A percentile compares a stretch with the other conserved stretches of the same genome.
Evolutionary conservation across 768 basidiomycete genomes (phyloP).

Genomic region (Termitomyces sp.): DNA sequence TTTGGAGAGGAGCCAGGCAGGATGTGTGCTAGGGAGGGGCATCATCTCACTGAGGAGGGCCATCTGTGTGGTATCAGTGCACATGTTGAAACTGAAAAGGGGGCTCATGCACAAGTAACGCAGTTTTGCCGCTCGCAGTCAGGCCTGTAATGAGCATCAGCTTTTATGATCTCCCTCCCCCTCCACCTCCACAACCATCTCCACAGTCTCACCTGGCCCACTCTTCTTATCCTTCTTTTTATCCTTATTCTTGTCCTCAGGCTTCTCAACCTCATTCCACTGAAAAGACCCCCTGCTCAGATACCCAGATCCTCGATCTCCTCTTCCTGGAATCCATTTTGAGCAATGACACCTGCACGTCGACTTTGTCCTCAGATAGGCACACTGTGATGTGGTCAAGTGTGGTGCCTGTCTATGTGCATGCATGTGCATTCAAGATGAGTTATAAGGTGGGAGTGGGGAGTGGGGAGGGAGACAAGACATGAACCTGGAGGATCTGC

Average conservation of each 20-base stretch:
- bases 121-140: constrained; percentile 82
- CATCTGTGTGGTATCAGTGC: constrained; percentile 39
- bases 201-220: constrained; percentile 9
- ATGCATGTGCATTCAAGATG: too few species aligned
- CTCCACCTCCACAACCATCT: too few species aligned
- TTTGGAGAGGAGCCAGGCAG: constrained; percentile 66
- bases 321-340: constrained; percentile 35
- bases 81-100: not conserved
- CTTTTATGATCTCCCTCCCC: constrained; percentile 27
- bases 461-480: not conserved
- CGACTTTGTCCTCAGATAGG: constrained; percentile 68
- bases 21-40: constrained; percentile 21
- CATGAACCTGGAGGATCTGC: constrained; percentile 59
- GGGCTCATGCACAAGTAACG: constrained; percentile 56
- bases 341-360: constrained; percentile 60
- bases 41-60: constrained; percentile 77
- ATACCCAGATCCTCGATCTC: constrained; percentile 48
- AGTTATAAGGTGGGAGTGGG: not conserved
- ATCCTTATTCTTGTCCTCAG: constrained; percentile 14
- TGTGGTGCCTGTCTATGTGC: constrained; percentile 59
- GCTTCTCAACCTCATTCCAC: constrained; percentile 53
- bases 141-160: constrained; percentile 74
- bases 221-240: too few species aligned
- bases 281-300: constrained; percentile 55
- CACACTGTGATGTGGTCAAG: constrained; percentile 65